phyloP scores from a whole-genome alignment of 768 basidiomycete species.

The Rhodosporidiobolus sp. region DNA sequence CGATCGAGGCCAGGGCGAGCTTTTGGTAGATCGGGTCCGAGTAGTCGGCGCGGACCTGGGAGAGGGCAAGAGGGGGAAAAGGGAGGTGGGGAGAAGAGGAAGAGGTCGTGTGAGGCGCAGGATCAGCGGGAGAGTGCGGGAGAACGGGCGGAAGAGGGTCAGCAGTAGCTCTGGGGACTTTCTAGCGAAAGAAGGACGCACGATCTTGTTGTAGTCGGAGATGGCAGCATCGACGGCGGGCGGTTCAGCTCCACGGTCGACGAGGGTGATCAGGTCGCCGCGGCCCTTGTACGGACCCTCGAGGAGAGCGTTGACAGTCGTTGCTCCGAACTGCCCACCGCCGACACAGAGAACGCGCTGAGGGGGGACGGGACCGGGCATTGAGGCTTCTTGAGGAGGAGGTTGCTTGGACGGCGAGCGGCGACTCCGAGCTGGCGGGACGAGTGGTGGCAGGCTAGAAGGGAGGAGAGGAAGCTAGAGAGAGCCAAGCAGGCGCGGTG shows the following conservation, averaged over 20 bases:
- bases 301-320: slow-evolving; percentile 40
- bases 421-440: not conserved
- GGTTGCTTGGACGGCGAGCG: not conserved
- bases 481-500: too few species aligned
- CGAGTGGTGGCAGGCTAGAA: not conserved
- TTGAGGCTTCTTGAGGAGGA: not conserved
- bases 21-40: slow-evolving; percentile 42
- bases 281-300: slow-evolving; percentile 27
- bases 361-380: slow-evolving; percentile 15
- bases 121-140: not conserved
- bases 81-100: too few species aligned
- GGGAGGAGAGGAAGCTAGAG: not conserved
- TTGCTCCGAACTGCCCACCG: slow-evolving; percentile 43
- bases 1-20: slow-evolving; percentile 47
- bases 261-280: slow-evolving; percentile 34
- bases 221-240: slow-evolving; percentile 46
- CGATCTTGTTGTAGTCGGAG: slow-evolving; percentile 46
- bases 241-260: slow-evolving; percentile 43
- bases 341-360: slow-evolving; percentile 37
- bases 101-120: not conserved
- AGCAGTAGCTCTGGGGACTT: not conserved
- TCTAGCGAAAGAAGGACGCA: not conserved
- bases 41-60: slow-evolving; percentile 45
- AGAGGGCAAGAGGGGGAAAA: too few species aligned
- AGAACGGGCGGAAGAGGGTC: not conserved